A percentile compares a stretch with the other conserved stretches of the same genome.
phyloP scores from a whole-genome alignment of 257 asterid genomes.

The Oldenlandia corymbosa region DNA sequence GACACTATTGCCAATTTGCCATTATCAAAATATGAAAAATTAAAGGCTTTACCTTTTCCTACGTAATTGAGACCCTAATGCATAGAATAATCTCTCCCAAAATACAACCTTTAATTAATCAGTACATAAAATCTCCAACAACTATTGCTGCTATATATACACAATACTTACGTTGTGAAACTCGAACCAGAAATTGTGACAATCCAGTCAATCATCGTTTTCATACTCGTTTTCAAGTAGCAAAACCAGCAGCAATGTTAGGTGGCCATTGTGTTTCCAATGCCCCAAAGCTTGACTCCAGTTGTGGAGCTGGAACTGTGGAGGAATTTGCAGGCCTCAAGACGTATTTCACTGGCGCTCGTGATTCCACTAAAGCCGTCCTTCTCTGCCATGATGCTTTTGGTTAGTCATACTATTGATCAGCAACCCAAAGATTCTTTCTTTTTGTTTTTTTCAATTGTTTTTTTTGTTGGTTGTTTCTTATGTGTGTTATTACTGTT shows the following conservation, averaged over 20 bases:
- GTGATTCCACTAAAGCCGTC: constrained; percentile 43
- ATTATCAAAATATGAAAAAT: too few relatives aligned
- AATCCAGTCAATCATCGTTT: not conserved
- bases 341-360: constrained; percentile 40
- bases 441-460: not conserved
- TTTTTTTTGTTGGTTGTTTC: not conserved
- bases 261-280: constrained; percentile 14
- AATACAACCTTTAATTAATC: too few relatives aligned
- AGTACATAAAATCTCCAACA: too few relatives aligned
- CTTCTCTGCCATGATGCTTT: constrained; percentile 50
- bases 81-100: too few relatives aligned
- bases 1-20: too few relatives aligned
- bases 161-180: not conserved
- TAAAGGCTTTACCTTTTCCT: too few relatives aligned
- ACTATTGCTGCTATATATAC: not conserved
- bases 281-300: constrained; percentile 37
- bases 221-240: too few relatives aligned
- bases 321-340: constrained; percentile 47
- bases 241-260: not conserved
- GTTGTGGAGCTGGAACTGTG: constrained; percentile 32
- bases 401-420: constrained; percentile 26
- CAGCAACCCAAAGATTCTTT: not conserved
- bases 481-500: not conserved
- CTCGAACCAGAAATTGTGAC: not conserved
- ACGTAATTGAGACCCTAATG: too few relatives aligned